Evolutionary conservation across 805 yeast species (phyloP), one percentile per base, ranked within the genome.

Genomic region (Ogataea glucozyma): DNA sequence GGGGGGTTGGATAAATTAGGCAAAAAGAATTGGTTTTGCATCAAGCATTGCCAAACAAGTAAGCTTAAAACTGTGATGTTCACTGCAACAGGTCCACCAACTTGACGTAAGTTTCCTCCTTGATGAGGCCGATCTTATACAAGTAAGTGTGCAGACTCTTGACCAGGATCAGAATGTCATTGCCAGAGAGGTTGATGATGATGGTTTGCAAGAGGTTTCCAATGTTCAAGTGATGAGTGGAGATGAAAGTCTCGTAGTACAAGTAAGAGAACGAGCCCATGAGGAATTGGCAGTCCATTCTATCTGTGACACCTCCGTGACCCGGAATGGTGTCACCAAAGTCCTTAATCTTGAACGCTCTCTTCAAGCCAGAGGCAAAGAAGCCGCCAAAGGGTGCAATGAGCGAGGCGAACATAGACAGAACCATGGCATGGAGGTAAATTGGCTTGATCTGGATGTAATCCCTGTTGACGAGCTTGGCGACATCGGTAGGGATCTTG

Each of bases 311-410:
- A 54, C 99, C 99, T 50, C 99, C 99, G 62, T 93, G 99, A 23
- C 99, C 99, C 12, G 99, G 99, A 54, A 93, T 93, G 8, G 98
- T 91, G 60, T 91, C 95, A 53, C 98, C 99, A 60, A 93, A 93
- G 67, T 93, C 99, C 68, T 93, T 93, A 42, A 90, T 89, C 59
- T 91, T 87, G 69, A 93, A 90, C 11, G 98, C 88, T 67, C 99
- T 81, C 71, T 93, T 93, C 56, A 93, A 74, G n/a, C 98, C 99
- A 41, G 95, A 84, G 6, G 98, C 98, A 58, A 93, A 93, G 65
- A 93, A 93, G 1, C 99, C 99, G 41, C 99, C 99, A 62, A 93
- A 93, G 46, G 99, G 99, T 3, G 99, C 99, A 64, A 93, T 84
- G 52, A 93, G 75, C 0, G 98, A 91, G 2, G 99, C 98, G 73